Evolutionary conservation across 176 grass and related monocot species (phyloP).

Genomic region (Raddia distichophylla): DNA sequence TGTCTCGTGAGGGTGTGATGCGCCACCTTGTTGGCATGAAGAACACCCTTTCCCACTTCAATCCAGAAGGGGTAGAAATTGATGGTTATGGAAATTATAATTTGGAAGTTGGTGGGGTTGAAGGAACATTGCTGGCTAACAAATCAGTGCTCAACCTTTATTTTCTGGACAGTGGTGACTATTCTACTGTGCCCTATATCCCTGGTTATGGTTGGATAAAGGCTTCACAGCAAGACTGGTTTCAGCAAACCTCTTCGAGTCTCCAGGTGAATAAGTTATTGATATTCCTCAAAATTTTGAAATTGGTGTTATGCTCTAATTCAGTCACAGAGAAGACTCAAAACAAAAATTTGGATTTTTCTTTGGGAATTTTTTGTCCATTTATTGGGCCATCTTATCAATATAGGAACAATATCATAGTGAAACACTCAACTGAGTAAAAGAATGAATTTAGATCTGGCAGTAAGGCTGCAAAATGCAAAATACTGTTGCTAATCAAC

Average conservation of each 20-base stretch:
- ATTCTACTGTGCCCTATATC: slow-evolving; percentile 74
- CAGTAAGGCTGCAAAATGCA: background rate
- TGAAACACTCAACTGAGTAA: background rate
- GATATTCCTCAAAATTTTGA: background rate
- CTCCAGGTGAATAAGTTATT: slow-evolving; percentile 62
- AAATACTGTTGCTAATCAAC: background rate
- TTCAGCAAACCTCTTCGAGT: slow-evolving; percentile 62
- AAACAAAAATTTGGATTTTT: background rate
- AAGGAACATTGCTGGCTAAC: slow-evolving; percentile 61
- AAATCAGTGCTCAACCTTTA: slow-evolving; percentile 97
- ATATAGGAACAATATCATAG: background rate
- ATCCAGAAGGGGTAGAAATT: slow-evolving; percentile 68
- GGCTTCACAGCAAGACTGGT: slow-evolving; percentile 89
- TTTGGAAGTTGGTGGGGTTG: slow-evolving; percentile 65
- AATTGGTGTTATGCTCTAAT: background rate
- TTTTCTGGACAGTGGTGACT: slow-evolving; percentile 93
- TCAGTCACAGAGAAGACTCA: background rate
- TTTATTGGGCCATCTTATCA: background rate
- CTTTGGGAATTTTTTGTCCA: background rate
- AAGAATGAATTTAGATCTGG: background rate
- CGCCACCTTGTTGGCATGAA: slow-evolving; percentile 78
- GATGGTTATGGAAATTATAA: slow-evolving; percentile 95
- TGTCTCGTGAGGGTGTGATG: slow-evolving; percentile 87
- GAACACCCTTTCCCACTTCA: slow-evolving; percentile 71
- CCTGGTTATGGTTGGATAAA: slow-evolving; percentile 93